These are phyloP conservation scores for Caloboletus inedulis DNA, from an alignment of 1,284 basidiomycete genomes.

Conservation along the genomic window DNA sequence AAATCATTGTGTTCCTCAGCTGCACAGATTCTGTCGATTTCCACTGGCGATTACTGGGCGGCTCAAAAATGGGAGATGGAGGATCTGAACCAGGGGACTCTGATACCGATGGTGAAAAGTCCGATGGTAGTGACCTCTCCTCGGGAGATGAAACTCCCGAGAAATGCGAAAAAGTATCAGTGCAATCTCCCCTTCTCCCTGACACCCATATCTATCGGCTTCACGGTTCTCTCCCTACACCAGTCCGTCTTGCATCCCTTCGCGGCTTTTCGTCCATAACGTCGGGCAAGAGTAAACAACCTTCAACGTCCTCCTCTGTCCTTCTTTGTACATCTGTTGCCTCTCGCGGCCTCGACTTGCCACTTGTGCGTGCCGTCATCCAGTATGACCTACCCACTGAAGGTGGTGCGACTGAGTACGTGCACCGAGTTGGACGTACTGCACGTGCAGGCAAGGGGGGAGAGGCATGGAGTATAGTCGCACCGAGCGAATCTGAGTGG, in stretches of 20 bases:
- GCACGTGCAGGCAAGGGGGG: slow-evolving; percentile 92
- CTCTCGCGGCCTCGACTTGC: slow-evolving; percentile 95
- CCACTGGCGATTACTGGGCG: slow-evolving; percentile 88
- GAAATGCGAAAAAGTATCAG: slow-evolving; percentile 46
- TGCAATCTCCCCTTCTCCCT: slow-evolving; percentile 76
- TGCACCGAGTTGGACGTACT: slow-evolving; percentile 95
- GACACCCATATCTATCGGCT: slow-evolving; percentile 84
- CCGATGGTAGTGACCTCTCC: slow-evolving; percentile 31
- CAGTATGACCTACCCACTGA: slow-evolving; percentile 98
- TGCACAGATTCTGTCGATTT: slow-evolving; percentile 99
- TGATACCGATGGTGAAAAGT: slow-evolving; percentile 31
- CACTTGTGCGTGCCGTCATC: slow-evolving; percentile 90
- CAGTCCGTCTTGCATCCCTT: slow-evolving; percentile 79
- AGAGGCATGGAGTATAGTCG: slow-evolving; percentile 92
- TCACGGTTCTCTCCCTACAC: slow-evolving; percentile 88
- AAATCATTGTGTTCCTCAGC: slow-evolving; percentile 93
- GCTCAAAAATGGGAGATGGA: slow-evolving; percentile 64
- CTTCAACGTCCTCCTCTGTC: slow-evolving; percentile 53
- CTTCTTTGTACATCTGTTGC: slow-evolving; percentile 96
- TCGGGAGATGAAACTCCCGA: slow-evolving; percentile 22
- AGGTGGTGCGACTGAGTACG: slow-evolving; percentile 94
- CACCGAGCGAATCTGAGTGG: slow-evolving; percentile 87
- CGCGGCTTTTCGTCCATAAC: slow-evolving; percentile 69
- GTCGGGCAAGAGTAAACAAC: slow-evolving; percentile 34
- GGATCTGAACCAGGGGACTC: slow-evolving; percentile 30